Base-by-base conservation (phyloP, 106 monocot genomes). In the Hemerocallis citrina region DNA sequence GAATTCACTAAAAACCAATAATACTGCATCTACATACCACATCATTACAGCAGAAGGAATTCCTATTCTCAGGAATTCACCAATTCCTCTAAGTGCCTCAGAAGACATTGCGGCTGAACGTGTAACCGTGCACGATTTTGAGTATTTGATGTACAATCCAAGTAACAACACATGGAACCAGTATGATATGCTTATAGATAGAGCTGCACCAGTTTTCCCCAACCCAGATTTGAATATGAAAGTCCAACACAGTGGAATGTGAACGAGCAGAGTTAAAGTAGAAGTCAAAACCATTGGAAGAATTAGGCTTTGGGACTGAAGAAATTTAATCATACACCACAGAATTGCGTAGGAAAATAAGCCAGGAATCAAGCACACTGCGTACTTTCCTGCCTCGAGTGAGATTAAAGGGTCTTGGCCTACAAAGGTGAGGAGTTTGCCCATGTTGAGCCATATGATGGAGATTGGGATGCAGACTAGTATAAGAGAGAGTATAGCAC, bases 141-240 rank as follows among this genome's bases (percentile, higher is more conserved):
- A 81, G 71, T 63, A 68, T 33, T 51, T 77, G 6, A 85, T 64
- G 20, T 85, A 81, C 33, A 74, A 5, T 13, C 52, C 77, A 16
- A 85, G 70, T 16, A 85, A 40, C 0, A 72, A 21, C 2, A 57
- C 74, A 40, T 85, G 80, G 50, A 65, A 28, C 77, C 77, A 80
- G 38, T 54, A 64, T 6, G 85, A 66, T 46, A 81, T 51, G 36
- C 74, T 70, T 28, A 74, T 70, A 5, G 80, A 81, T 10, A 85
- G 59, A 31, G 85, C 80, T 17, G 85, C 85, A 16, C 85, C 85
- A 9, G 52, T 37, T 55, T 70, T 80, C 25, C 70, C 66, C 61
- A 80, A 15, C 28, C 63, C 43, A 21, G 80, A 31, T 55, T 67
- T 80, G 63, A 77, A 85, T 3, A 80, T 80, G 13, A 85, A 56